These are phyloP conservation scores for Cutaneotrichosporon sp. DNA, from an alignment of 1,284 basidiomycete species.

Conservation along the genomic window DNA sequence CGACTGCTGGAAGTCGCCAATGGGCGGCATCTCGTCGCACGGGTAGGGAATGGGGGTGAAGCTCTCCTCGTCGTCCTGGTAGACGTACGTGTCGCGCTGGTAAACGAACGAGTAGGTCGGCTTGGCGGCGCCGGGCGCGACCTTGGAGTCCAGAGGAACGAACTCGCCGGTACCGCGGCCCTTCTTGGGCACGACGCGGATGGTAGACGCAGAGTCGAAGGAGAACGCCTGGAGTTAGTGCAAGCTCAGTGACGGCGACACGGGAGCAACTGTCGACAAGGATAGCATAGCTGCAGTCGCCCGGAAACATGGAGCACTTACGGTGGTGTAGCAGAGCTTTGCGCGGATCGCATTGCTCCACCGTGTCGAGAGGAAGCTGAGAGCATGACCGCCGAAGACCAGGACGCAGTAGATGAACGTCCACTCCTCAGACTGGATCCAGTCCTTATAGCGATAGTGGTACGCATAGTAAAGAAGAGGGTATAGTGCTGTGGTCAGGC, in stretches of 20 bases:
- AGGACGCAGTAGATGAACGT: slow-evolving; percentile 89
- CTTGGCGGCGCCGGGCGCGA: slow-evolving; percentile 55
- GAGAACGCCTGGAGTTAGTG: slow-evolving; percentile 59
- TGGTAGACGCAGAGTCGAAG: slow-evolving; percentile 71
- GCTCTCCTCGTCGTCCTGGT: slow-evolving; percentile 58
- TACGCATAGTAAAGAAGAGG: slow-evolving; percentile 90
- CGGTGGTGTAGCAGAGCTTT: slow-evolving; percentile 64
- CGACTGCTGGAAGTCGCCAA: slow-evolving; percentile 68
- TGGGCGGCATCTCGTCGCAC: slow-evolving; percentile 68
- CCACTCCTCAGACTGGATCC: slow-evolving; percentile 90
- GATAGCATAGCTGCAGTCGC: neutral
- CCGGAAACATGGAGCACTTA: slow-evolving; percentile 30
- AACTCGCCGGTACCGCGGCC: slow-evolving; percentile 93
- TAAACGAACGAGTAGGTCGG: slow-evolving; percentile 85
- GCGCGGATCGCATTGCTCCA: slow-evolving; percentile 84
- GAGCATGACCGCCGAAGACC: slow-evolving; percentile 81
- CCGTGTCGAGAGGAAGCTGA: slow-evolving; percentile 86
- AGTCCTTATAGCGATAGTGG: slow-evolving; percentile 78
- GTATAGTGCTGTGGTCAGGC: slow-evolving; percentile 62
- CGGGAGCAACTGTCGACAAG: neutral
- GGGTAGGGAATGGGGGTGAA: slow-evolving; percentile 90
- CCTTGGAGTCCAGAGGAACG: slow-evolving; percentile 69
- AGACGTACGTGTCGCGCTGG: slow-evolving; percentile 91
- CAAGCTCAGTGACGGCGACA: neutral
- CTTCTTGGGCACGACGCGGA: slow-evolving; percentile 78